Evolutionary conservation across 305 asterid genomes (phyloP).

Genomic region (Fraxinus baroniana): DNA sequence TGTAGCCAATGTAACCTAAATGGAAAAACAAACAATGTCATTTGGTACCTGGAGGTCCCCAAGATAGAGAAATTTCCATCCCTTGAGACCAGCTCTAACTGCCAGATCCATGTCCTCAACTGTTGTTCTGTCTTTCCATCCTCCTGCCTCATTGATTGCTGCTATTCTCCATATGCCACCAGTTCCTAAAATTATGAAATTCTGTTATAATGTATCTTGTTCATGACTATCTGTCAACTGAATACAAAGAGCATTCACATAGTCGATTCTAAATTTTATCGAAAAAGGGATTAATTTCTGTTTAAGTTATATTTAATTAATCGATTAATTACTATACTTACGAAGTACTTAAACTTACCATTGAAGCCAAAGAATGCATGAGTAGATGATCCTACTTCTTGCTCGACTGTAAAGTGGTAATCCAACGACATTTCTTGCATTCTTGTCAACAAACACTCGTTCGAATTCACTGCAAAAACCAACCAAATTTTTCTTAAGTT

Average conservation of each 20-base stretch:
- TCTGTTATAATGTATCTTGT: not conserved
- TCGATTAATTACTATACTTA: not conserved
- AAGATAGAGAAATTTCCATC: constrained; percentile 60
- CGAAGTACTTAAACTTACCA: constrained; percentile 35
- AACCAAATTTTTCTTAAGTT: not conserved
- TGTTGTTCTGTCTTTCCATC: constrained; percentile 66
- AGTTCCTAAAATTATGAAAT: constrained; percentile 30
- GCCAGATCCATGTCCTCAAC: constrained; percentile 73
- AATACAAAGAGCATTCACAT: not conserved
- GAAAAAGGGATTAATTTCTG: not conserved
- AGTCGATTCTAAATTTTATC: not conserved
- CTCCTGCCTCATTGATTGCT: constrained; percentile 63
- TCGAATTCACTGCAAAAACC: constrained; percentile 65
- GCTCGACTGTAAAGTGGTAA: constrained; percentile 91
- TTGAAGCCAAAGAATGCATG: constrained; percentile 96
- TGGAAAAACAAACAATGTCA: not conserved
- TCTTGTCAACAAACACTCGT: constrained; percentile 87
- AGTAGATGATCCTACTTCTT: constrained; percentile 95
- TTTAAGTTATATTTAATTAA: not conserved
- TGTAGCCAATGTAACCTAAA: not conserved
- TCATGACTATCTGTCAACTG: not conserved
- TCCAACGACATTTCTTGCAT: constrained; percentile 98
- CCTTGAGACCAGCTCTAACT: constrained; percentile 59
- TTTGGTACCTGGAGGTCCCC: constrained; percentile 55
- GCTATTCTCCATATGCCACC: constrained; percentile 66